phyloP scores from a whole-genome alignment of 352 stramenopile genomes.

The Albugo laibachii region DNA sequence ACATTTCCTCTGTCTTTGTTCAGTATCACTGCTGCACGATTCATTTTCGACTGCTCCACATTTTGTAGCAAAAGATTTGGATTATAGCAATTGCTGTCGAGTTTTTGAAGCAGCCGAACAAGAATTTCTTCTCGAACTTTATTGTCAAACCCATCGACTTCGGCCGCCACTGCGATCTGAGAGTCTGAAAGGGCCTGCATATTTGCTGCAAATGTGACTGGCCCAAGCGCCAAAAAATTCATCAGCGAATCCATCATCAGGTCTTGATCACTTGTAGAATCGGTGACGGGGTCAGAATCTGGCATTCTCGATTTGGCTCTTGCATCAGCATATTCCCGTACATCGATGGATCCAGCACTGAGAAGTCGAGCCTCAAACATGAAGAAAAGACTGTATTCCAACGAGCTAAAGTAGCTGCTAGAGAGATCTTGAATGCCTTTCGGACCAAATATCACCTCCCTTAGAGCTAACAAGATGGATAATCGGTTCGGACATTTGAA shows the following conservation, averaged over 20 bases:
- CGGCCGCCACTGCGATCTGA: slow-evolving; percentile 16
- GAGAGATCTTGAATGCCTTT: slow-evolving; percentile 11
- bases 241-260: slow-evolving; percentile 80
- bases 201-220: slow-evolving; percentile 15
- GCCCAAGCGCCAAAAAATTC: slow-evolving; percentile 69
- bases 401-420: slow-evolving; percentile 40
- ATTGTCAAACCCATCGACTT: slow-evolving; percentile 53
- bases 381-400: slow-evolving; percentile 76
- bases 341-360: slow-evolving; percentile 63
- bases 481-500: slow-evolving; percentile 63
- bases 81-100: slow-evolving; percentile 70
- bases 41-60: slow-evolving; percentile 59
- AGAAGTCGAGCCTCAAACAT: slow-evolving; percentile 79
- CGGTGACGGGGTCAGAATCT: slow-evolving; percentile 23
- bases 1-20: slow-evolving; percentile 68
- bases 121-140: slow-evolving; percentile 61
- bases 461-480: slow-evolving; percentile 67
- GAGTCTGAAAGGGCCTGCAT: background rate
- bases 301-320: slow-evolving; percentile 12
- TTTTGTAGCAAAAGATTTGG: slow-evolving; percentile 41
- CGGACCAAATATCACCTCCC: slow-evolving; percentile 55
- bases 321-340: slow-evolving; percentile 60
- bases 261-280: slow-evolving; percentile 11
- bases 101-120: slow-evolving; percentile 61
- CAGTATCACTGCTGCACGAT: slow-evolving; percentile 57